Evolutionary conservation across 1,284 basidiomycete species (phyloP).

Genomic region (Rhodotorula sp.): DNA sequence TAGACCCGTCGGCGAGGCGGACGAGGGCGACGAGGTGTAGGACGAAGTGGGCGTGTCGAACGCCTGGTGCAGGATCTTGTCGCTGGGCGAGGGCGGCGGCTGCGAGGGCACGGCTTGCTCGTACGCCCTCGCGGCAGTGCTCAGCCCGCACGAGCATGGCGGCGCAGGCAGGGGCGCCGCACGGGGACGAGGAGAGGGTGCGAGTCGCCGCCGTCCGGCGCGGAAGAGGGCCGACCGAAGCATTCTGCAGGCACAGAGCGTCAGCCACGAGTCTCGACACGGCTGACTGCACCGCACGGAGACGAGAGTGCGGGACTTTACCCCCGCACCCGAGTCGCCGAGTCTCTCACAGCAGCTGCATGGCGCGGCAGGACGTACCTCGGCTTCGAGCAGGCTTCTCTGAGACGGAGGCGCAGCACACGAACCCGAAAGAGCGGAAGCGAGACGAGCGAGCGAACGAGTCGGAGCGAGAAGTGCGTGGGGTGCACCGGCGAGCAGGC

Average conservation of each 20-base stretch:
- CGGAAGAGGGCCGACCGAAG: neutral
- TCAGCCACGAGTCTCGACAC: neutral
- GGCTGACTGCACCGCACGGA: neutral
- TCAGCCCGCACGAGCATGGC: neutral
- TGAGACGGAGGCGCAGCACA: too few species aligned
- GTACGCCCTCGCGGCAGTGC: neutral
- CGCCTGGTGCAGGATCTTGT: conserved; percentile 27
- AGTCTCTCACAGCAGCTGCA: too few species aligned
- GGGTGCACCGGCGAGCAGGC: too few species aligned
- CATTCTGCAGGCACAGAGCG: neutral
- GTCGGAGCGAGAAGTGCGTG: too few species aligned
- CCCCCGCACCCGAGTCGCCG: too few species aligned
- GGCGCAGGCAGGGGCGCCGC: neutral
- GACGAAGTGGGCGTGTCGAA: conserved; percentile 30
- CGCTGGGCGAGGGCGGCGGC: neutral
- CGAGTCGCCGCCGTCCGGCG: neutral
- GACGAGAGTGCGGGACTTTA: too few species aligned
- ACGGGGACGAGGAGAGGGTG: neutral
- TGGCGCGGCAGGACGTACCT: too few species aligned
- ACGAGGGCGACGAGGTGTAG: conserved; percentile 48
- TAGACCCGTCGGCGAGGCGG: conserved; percentile 57
- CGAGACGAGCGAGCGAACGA: too few species aligned
- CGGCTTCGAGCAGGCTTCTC: too few species aligned
- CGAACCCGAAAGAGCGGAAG: too few species aligned
- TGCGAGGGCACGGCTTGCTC: neutral